Evolutionary conservation across 2,329 filamentous ascomycete genomes (phyloP), one percentile per base, ranked within the genome.

Genomic region (Metarhizium anisopliae): DNA sequence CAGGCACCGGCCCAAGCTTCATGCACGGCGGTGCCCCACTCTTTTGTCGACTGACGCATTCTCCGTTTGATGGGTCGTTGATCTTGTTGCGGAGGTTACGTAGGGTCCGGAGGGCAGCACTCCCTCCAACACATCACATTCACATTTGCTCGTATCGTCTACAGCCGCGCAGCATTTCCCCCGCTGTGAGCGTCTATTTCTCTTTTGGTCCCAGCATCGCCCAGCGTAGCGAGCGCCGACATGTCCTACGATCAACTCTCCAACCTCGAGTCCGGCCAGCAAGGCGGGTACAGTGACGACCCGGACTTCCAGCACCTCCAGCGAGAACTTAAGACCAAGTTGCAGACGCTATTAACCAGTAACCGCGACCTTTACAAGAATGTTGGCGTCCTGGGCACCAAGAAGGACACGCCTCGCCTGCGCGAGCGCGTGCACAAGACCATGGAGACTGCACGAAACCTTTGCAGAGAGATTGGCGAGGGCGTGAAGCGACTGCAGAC

Each of bases 221-320:
- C 11, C 47, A 20, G n/a, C 20, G 18, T 52, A 49, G 50, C 35
- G 38, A 50, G 14, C 35, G 47, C 45, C 52, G 50, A 14, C 59
- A 97, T 97, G 93, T 96, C 93, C 18, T 97, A 94, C 74, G 89
- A 96, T 70, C 89, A 90, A 64, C 81, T 94, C 60, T 88, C 88
- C 56, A 87, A 83, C 59, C 79, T 96, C 62, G 93, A 97, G 77
- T 85, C 92, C 62, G 78, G 89, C 59, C 82, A 84, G 60, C 78
- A 83, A 58, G 84, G 87, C 69, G 87, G 88, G 68, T 99, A 96
- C 74, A 80, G 82, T 67, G 94, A 99, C 74, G 90, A 97, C 69
- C 94, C 94, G 53, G 91, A 91, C 61, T 99, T 97, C 79, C 83
- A 90, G 67, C 80, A 83, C 57, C 82, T 95, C 63, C 90, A 92